Evolutionary conservation across 306 rosid species (phyloP).

Genomic region (Oemleria cerasiformis): DNA sequence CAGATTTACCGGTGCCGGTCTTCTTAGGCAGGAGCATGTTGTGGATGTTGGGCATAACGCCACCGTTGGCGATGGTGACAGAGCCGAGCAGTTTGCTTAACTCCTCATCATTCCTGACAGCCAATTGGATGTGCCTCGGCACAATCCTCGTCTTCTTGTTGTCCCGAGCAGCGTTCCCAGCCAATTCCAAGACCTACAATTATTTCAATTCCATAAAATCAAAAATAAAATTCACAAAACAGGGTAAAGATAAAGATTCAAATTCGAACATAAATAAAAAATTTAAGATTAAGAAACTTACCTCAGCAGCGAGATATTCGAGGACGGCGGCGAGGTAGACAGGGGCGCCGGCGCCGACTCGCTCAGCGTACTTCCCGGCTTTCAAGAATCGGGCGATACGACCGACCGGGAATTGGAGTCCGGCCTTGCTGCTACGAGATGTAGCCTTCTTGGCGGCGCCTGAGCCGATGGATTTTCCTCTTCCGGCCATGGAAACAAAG

Average conservation of each 20-base stretch:
- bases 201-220: neutral
- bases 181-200: constrained; percentile 29
- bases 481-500: constrained; percentile 6
- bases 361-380: constrained; percentile 27
- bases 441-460: constrained; percentile 27
- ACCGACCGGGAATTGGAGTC: constrained; percentile 27
- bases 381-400: constrained; percentile 28
- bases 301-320: constrained; percentile 32
- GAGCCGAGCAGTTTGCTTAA: constrained; percentile 26
- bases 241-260: neutral
- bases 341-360: constrained; percentile 23
- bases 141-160: constrained; percentile 28
- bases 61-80: constrained; percentile 27
- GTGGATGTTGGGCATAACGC: constrained; percentile 32
- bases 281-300: neutral
- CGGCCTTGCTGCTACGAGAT: constrained; percentile 28
- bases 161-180: constrained; percentile 31
- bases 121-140: constrained; percentile 31
- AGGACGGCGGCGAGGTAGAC: constrained; percentile 34
- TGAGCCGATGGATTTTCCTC: constrained; percentile 18
- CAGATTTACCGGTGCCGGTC: constrained; percentile 6
- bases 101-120: constrained; percentile 27
- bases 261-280: neutral
- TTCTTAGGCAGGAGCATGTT: constrained; percentile 18
- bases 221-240: neutral